A percentile compares a stretch with the other conserved stretches of the same genome.
Conservation (phyloP, 1,284 basidiomycete genomes). For the Moniliophthora roreri region DNA sequence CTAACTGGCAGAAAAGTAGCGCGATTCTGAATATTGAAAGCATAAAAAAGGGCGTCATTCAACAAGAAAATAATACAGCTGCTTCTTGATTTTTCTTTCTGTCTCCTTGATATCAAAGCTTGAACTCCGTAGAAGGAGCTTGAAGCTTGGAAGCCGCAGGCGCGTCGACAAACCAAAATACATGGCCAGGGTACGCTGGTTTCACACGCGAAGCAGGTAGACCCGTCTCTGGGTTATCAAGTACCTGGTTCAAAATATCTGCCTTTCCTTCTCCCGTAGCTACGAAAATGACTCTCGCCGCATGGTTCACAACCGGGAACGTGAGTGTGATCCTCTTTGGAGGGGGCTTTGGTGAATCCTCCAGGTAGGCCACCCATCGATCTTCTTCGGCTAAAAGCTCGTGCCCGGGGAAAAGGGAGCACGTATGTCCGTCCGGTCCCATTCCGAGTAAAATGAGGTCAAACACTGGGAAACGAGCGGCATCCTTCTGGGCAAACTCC, state of each 20-base stretch:
- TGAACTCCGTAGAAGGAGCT: constrained; percentile 55
- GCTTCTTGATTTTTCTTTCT: constrained; percentile 6
- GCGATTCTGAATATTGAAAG: too few species aligned
- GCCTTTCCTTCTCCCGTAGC: constrained; percentile 84
- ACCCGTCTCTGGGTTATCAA: constrained; percentile 81
- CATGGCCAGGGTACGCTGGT: constrained; percentile 77
- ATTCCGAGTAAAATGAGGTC: constrained; percentile 93
- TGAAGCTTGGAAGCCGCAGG: constrained; percentile 68
- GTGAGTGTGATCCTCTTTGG: constrained; percentile 88
- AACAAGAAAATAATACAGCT: constrained; percentile 7
- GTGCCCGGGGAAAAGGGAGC: constrained; percentile 93
- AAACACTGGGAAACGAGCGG: constrained; percentile 92
- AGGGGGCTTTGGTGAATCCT: constrained; percentile 96
- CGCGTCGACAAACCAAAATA: constrained; percentile 92
- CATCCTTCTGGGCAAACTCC: constrained; percentile 88
- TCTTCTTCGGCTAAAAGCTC: constrained; percentile 82
- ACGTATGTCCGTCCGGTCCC: constrained; percentile 96
- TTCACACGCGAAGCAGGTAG: constrained; percentile 85
- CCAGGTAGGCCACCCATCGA: constrained; percentile 92
- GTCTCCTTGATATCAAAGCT: constrained; percentile 34
- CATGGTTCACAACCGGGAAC: constrained; percentile 92
- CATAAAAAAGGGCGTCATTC: not conserved
- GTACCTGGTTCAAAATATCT: constrained; percentile 69
- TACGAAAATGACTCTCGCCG: constrained; percentile 85
- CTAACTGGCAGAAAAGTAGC: too few species aligned